These are phyloP conservation scores for Tetracladium maxilliforme DNA, from an alignment of 2,329 filamentous ascomycete genomes.

Conservation along the genomic window DNA sequence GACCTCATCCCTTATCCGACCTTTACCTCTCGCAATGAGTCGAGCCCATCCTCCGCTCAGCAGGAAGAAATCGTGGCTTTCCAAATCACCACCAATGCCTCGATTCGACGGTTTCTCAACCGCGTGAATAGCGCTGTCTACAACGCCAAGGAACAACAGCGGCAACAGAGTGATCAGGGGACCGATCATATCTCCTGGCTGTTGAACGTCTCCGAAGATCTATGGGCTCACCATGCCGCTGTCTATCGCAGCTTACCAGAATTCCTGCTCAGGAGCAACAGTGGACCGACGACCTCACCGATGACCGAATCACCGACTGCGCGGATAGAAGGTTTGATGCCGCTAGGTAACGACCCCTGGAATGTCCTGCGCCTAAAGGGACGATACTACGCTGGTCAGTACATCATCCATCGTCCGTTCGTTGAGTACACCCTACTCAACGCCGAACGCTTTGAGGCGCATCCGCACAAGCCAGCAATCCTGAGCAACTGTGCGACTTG, in stretches of 20 bases:
- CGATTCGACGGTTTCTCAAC: constrained; percentile 14
- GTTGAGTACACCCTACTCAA: constrained; percentile 14
- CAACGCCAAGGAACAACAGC: constrained; percentile 10
- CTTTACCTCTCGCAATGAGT: background rate
- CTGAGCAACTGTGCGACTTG: constrained; percentile 10
- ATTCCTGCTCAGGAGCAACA: constrained; percentile 9
- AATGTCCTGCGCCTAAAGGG: constrained; percentile 14
- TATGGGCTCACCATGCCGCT: constrained; percentile 12
- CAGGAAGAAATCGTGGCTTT: constrained; percentile 13
- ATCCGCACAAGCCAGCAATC: constrained; percentile 10
- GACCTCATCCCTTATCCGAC: constrained; percentile 12
- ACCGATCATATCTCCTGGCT: constrained; percentile 12
- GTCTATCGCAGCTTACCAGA: constrained; percentile 13
- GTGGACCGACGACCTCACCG: too few relatives aligned
- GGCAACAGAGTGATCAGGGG: constrained; percentile 4
- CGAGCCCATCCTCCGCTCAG: constrained; percentile 1
- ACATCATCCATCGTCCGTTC: constrained; percentile 16
- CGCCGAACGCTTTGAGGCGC: constrained; percentile 8
- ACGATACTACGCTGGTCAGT: constrained; percentile 14
- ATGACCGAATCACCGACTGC: constrained; percentile 2
- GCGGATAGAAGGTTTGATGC: constrained; percentile 4
- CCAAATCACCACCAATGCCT: constrained; percentile 15
- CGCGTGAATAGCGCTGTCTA: constrained; percentile 15
- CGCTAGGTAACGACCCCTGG: constrained; percentile 14
- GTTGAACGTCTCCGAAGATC: constrained; percentile 10